phyloP scores from a whole-genome alignment of 495 filamentous ascomycete species.

The Tuber umbilicatum region DNA sequence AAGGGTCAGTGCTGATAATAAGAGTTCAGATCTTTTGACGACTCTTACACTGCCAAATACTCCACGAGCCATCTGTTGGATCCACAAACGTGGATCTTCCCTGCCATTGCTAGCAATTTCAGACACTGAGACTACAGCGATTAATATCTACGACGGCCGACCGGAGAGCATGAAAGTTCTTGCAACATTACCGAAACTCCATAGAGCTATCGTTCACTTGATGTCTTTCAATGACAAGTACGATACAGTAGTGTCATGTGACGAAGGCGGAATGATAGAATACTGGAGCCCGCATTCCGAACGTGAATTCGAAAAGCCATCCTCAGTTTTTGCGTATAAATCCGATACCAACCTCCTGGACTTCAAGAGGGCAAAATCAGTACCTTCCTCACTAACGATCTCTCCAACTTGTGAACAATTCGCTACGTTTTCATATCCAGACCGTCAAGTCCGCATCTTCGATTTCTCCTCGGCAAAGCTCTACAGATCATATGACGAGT shows the following conservation, averaged over 20 bases:
- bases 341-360: constrained; percentile 90
- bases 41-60: constrained; percentile 68
- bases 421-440: constrained; percentile 84
- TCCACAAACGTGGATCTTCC: constrained; percentile 80
- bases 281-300: constrained; percentile 73
- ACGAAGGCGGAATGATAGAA: constrained; percentile 90
- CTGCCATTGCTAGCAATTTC: constrained; percentile 84
- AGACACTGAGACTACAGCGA: constrained; percentile 61
- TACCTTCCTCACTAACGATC: constrained; percentile 75
- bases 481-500: constrained; percentile 90
- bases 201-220: constrained; percentile 68
- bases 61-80: constrained; percentile 83
- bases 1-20: constrained; percentile 12
- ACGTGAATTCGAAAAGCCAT: constrained; percentile 77
- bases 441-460: constrained; percentile 85
- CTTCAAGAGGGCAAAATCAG: constrained; percentile 85
- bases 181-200: constrained; percentile 66
- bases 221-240: constrained; percentile 85
- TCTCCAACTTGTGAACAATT: constrained; percentile 80
- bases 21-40: constrained; percentile 61
- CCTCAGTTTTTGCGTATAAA: constrained; percentile 85
- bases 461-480: constrained; percentile 85
- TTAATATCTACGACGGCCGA: constrained; percentile 81
- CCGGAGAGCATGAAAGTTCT: constrained; percentile 66
- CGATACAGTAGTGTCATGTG: constrained; percentile 82